Percentiles rank a stretch among this genome's conserved stretches.
phyloP scores from a whole-genome alignment of 2,329 filamentous ascomycete species.

The Aspergillus intermedius region DNA sequence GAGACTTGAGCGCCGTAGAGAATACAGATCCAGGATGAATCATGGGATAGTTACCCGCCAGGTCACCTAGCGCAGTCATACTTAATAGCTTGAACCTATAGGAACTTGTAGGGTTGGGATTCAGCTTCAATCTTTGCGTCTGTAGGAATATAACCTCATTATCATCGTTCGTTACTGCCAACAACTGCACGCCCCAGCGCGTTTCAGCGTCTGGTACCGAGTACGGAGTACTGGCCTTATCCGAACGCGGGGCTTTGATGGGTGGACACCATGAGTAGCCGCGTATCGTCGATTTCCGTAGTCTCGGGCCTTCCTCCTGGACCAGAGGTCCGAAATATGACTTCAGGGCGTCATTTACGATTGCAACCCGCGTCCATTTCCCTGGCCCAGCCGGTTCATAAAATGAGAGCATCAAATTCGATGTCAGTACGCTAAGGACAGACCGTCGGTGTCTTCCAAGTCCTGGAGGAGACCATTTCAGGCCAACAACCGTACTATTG shows the following conservation, averaged over 20 bases:
- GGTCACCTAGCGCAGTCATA: slow-evolving; percentile 12
- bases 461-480: slow-evolving; percentile 54
- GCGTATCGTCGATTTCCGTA: slow-evolving; percentile 30
- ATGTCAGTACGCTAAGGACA: slow-evolving; percentile 50
- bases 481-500: slow-evolving; percentile 40
- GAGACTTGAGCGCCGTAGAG: slow-evolving; percentile 18
- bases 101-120: slow-evolving; percentile 1
- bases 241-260: slow-evolving; percentile 14
- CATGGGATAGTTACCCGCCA: slow-evolving; percentile 7
- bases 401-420: slow-evolving; percentile 51
- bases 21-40: slow-evolving; percentile 25
- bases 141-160: slow-evolving; percentile 31
- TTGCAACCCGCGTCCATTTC: slow-evolving; percentile 47
- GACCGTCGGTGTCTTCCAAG: slow-evolving; percentile 49
- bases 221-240: slow-evolving; percentile 1
- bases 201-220: slow-evolving; percentile 11
- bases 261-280: slow-evolving; percentile 38
- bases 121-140: slow-evolving; percentile 12
- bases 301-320: slow-evolving; percentile 14
- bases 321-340: slow-evolving; percentile 29
- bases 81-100: slow-evolving; percentile 23
- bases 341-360: slow-evolving; percentile 48
- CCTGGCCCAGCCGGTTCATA: slow-evolving; percentile 47
- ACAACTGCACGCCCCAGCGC: slow-evolving; percentile 31
- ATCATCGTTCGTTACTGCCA: slow-evolving; percentile 34